These are phyloP conservation scores for Mycena galericulata DNA, from an alignment of 768 basidiomycete genomes.

Conservation along the genomic window DNA sequence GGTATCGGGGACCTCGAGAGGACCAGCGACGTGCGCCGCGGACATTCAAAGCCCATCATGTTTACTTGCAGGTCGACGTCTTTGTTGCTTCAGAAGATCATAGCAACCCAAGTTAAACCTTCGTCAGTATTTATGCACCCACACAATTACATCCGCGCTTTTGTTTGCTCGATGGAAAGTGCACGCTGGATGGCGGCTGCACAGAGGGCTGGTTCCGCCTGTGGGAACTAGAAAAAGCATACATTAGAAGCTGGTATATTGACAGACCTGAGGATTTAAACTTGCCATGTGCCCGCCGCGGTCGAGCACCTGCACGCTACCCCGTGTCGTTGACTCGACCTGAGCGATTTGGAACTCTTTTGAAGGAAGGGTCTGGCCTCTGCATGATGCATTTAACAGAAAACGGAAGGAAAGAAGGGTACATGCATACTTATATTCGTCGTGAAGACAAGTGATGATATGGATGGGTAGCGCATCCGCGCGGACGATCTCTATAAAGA, in stretches of 20 bases:
- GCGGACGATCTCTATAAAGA: constrained; percentile 17
- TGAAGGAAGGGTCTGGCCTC: constrained; percentile 22
- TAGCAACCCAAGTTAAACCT: too few relatives aligned
- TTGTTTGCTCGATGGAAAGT: neutral
- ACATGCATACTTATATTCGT: constrained; percentile 22
- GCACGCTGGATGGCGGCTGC: constrained; percentile 27
- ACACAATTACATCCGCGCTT: constrained; percentile 10
- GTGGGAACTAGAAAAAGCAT: constrained; percentile 18
- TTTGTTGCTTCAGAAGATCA: too few relatives aligned
- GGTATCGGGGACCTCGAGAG: too few relatives aligned
- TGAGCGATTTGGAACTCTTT: constrained; percentile 24
- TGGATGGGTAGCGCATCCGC: constrained; percentile 20
- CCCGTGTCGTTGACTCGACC: constrained; percentile 18
- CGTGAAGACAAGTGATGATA: constrained; percentile 18
- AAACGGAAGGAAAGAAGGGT: neutral
- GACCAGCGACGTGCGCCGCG: too few relatives aligned
- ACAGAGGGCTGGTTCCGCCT: constrained; percentile 22
- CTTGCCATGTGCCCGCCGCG: constrained; percentile 27
- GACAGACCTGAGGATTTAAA: too few relatives aligned
- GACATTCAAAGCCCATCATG: too few relatives aligned
- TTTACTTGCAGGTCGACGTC: too few relatives aligned
- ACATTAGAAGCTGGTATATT: neutral
- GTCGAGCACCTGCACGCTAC: constrained; percentile 23
- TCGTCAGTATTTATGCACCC: neutral
- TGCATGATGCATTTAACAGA: neutral